phyloP scores from a whole-genome alignment of 1,284 basidiomycete genomes.

The Xanthoconium separans region DNA sequence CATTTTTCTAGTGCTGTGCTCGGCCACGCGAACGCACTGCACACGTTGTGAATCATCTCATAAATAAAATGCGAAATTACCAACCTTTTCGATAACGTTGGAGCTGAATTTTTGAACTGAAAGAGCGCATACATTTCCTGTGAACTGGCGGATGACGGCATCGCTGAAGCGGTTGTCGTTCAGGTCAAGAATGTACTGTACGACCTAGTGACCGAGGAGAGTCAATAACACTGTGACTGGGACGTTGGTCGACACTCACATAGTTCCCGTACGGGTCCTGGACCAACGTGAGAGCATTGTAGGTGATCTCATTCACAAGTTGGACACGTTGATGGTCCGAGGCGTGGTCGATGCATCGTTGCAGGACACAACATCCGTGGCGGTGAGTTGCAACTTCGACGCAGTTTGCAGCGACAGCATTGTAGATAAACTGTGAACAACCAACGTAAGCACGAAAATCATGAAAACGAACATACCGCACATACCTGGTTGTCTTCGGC shows the following conservation, averaged over 20 bases:
- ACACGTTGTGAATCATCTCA: constrained; percentile 12
- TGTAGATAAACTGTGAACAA: constrained; percentile 87
- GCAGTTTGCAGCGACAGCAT: constrained; percentile 97
- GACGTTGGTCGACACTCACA: constrained; percentile 46
- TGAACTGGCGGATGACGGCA: constrained; percentile 95
- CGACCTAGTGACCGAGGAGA: constrained; percentile 56
- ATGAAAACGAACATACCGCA: neutral
- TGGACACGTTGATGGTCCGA: constrained; percentile 95
- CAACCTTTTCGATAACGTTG: constrained; percentile 89
- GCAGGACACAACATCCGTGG: constrained; percentile 98
- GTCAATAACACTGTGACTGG: neutral
- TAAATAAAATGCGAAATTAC: constrained; percentile 10
- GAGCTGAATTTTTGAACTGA: constrained; percentile 99
- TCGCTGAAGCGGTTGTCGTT: constrained; percentile 99
- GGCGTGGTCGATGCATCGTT: constrained; percentile 98
- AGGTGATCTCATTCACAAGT: constrained; percentile 98
- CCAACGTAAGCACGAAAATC: constrained; percentile 2
- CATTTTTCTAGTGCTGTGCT: constrained; percentile 90
- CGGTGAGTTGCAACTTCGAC: constrained; percentile 99
- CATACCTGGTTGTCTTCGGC: constrained; percentile 95
- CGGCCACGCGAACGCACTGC: constrained; percentile 96
- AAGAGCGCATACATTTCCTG: constrained; percentile 95
- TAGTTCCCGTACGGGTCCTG: constrained; percentile 99
- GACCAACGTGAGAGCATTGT: constrained; percentile 95
- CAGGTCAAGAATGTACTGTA: constrained; percentile 96